Evolutionary conservation across 306 rosid genomes (phyloP).

Genomic region (Rosa persica): DNA sequence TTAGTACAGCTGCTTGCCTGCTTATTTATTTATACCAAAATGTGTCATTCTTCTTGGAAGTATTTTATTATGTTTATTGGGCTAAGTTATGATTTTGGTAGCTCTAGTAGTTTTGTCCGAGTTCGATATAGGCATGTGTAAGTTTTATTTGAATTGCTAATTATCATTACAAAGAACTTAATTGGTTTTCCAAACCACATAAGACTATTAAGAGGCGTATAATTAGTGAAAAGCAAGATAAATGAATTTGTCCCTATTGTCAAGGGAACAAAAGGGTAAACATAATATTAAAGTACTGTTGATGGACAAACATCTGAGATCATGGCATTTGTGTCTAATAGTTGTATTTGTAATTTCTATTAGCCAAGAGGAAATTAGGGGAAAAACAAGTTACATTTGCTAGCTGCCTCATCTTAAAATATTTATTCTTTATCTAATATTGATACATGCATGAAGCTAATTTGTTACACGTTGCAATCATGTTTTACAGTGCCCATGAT

Average conservation of each 20-base stretch:
- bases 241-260: not conserved
- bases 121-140: too few relatives aligned
- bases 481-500: constrained; percentile 60
- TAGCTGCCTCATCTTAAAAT: not conserved
- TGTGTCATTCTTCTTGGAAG: too few relatives aligned
- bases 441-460: not conserved
- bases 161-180: too few relatives aligned
- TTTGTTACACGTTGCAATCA: constrained; percentile 23
- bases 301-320: not conserved
- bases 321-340: constrained; percentile 1
- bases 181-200: not conserved
- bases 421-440: not conserved
- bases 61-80: too few relatives aligned
- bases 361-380: not conserved
- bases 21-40: too few relatives aligned
- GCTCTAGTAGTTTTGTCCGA: too few relatives aligned
- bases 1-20: too few relatives aligned
- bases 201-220: not conserved
- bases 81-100: too few relatives aligned
- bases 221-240: too few relatives aligned
- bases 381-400: not conserved
- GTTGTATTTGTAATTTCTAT: not conserved
- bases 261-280: constrained; percentile 4
- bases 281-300: not conserved
- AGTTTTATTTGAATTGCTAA: too few relatives aligned